Evolutionary conservation across 2,329 filamentous ascomycete genomes (phyloP).

Genomic region (Aspergillus caelatus): DNA sequence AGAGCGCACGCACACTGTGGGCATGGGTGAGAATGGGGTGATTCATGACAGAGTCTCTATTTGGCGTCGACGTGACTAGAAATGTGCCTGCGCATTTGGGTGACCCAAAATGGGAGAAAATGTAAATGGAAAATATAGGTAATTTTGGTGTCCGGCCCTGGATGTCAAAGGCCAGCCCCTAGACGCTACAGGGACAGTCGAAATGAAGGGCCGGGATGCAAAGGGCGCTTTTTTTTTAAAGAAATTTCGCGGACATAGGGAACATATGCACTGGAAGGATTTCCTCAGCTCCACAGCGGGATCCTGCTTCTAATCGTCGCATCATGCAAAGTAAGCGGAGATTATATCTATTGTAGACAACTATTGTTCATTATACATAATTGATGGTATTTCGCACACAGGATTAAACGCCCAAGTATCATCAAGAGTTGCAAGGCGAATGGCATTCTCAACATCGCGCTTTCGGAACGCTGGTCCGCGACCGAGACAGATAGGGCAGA

Average conservation of each 20-base stretch:
- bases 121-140: slow-evolving; percentile 2
- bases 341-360: neutral
- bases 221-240: too few relatives aligned
- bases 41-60: slow-evolving; percentile 46
- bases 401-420: slow-evolving; percentile 14
- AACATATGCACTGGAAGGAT: neutral
- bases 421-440: slow-evolving; percentile 20
- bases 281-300: neutral
- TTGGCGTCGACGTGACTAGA: slow-evolving; percentile 42
- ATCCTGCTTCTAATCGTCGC: neutral
- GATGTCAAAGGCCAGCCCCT: too few relatives aligned
- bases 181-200: too few relatives aligned
- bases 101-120: slow-evolving; percentile 1
- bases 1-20: slow-evolving; percentile 57
- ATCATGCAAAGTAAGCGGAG: neutral
- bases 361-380: neutral
- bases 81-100: slow-evolving; percentile 12
- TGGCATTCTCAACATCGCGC: slow-evolving; percentile 25
- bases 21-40: slow-evolving; percentile 47
- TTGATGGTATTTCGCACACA: neutral
- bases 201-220: too few relatives aligned
- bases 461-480: slow-evolving; percentile 26
- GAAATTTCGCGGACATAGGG: too few relatives aligned
- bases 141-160: too few relatives aligned
- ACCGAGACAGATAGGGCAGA: slow-evolving; percentile 24